phyloP scores from a whole-genome alignment of 2,329 filamentous ascomycete species.

The Pseudopyrenochaeta lycopersici region DNA sequence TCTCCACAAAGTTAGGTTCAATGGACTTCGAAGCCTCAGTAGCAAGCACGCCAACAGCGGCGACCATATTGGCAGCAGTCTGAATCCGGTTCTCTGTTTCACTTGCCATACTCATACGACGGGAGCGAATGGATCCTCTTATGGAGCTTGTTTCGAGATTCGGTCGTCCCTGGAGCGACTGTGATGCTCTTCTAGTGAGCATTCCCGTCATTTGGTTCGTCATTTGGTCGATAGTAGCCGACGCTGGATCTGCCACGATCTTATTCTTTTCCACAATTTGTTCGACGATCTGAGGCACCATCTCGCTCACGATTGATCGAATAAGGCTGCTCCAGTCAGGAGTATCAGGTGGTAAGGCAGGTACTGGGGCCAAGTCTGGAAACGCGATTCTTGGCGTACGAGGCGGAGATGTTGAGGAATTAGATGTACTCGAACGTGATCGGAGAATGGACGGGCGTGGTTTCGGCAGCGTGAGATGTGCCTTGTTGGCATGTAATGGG shows the following conservation, averaged over 20 bases:
- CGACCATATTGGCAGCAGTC: constrained; percentile 45
- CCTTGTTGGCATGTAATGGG: not conserved
- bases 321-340: constrained; percentile 42
- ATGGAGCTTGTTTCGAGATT: constrained; percentile 33
- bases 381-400: constrained; percentile 23
- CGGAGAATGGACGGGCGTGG: constrained; percentile 12
- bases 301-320: constrained; percentile 42
- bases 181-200: constrained; percentile 35
- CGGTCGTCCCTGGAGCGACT: constrained; percentile 30
- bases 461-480: constrained; percentile 7
- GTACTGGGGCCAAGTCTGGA: constrained; percentile 11
- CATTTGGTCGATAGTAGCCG: constrained; percentile 37
- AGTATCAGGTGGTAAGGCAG: constrained; percentile 8
- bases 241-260: constrained; percentile 19
- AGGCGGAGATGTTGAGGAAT: constrained; percentile 23
- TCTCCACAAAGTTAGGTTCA: constrained; percentile 44
- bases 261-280: constrained; percentile 42
- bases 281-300: constrained; percentile 45
- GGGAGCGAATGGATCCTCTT: constrained; percentile 29
- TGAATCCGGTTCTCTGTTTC: constrained; percentile 41
- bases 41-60: constrained; percentile 40
- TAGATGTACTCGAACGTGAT: constrained; percentile 7
- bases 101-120: constrained; percentile 39
- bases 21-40: constrained; percentile 37
- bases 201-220: constrained; percentile 41